phyloP scores from a whole-genome alignment of 768 basidiomycete species.

The Mycena sanguinolenta region DNA sequence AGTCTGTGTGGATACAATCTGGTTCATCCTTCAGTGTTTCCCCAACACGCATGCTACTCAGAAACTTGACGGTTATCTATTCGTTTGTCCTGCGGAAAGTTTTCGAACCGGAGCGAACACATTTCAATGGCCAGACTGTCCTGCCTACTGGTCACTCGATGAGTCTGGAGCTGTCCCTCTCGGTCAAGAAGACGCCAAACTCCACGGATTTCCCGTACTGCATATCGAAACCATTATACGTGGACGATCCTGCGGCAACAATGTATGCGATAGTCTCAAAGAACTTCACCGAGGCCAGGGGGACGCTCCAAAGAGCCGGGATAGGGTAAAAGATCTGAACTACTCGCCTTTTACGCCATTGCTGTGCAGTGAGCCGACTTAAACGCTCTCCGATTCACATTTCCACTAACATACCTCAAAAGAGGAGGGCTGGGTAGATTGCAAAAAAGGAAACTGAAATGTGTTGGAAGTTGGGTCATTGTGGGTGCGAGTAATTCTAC shows the following conservation, averaged over 20 bases:
- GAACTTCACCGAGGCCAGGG: slow-evolving; percentile 1
- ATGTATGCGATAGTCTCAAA: slow-evolving; percentile 1
- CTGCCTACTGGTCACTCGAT: slow-evolving; percentile 16
- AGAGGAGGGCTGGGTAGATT: no score
- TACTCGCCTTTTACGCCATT: no score
- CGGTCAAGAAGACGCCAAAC: not conserved
- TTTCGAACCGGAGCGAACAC: not conserved
- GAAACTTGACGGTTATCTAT: not conserved
- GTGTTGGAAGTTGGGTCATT: no score
- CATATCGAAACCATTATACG: not conserved
- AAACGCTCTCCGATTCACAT: no score
- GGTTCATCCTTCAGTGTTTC: not conserved
- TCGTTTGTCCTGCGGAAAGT: not conserved
- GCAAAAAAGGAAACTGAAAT: no score
- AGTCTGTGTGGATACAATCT: not conserved
- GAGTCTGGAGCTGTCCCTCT: not conserved
- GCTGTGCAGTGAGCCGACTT: no score
- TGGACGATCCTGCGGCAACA: not conserved
- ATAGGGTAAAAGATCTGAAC: not conserved
- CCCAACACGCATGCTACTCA: no score
- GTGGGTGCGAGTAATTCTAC: no score
- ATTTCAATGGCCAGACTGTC: not conserved
- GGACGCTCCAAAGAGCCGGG: not conserved
- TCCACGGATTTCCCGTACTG: not conserved
- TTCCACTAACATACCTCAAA: no score